Evolutionary conservation across 1,139 yeast species (phyloP), one percentile per base, ranked within the genome.

Genomic region (Blastobotrys ciferrii): DNA sequence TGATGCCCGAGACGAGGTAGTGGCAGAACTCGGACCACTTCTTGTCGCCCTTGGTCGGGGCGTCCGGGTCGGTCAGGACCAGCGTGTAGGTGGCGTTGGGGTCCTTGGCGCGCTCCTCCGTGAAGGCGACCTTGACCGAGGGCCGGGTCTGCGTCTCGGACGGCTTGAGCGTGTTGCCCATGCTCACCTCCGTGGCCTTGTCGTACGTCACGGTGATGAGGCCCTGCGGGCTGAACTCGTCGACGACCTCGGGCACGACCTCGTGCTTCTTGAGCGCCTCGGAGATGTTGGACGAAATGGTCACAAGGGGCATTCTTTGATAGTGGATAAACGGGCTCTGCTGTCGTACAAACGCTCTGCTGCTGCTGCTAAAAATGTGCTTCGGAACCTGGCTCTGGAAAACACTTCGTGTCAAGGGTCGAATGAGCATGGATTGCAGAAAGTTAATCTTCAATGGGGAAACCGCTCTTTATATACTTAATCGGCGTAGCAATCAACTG

Each of bases 21-120:
- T 89, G 97, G 48, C 85, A 82, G 66, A 74, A 88, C 67, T 89
- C 96, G 7, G 94, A 83, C 95, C 95, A 88, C 63, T 82, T 86
- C 60, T 84, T 81, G 64, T 89, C 96, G 1, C 76, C 74, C 56
- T 81, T 77, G 2, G 91, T 79, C 14, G 97, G 97, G 6, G 96
- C 97, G 71, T 89, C 97, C 1, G 97, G 97, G 65, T 89, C 96
- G 2, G 96, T 89, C 58, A 89, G 60, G 2, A 86, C 86, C 56
- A 89, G 70, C 2, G 92, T 81, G 68, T 84, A 87, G 46, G 73
- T 70, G 56, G 82, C 87, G n/a, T 69, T 64, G 18, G 69, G 63
- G 32, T 53, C 53, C 30, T 49, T 30, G 17, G 70, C 61, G 38
- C 58, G 51, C 41, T 59, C 60, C 25, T 78, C 70, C 55, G 80